phyloP scores from a whole-genome alignment of 441 rosid species.

The Populus trichocarpa region DNA sequence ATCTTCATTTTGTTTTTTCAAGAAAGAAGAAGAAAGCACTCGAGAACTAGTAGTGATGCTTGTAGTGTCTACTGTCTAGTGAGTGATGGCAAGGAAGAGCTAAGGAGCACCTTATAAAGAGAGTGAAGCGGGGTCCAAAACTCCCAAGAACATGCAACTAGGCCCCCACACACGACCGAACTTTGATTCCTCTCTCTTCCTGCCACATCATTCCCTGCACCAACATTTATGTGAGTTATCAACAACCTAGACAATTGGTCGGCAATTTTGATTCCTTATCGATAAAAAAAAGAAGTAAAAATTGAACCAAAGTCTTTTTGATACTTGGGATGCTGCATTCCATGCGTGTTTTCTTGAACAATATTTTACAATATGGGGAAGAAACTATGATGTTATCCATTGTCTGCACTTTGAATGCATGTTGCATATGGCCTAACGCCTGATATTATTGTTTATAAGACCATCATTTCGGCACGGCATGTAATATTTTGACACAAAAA shows the following conservation, averaged over 20 bases:
- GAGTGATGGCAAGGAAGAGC: background rate
- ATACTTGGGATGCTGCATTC: background rate
- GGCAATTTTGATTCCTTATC: constrained; percentile 24
- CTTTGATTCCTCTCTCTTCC: background rate
- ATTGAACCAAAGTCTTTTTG: background rate
- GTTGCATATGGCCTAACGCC: background rate
- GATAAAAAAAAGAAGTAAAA: too few species aligned
- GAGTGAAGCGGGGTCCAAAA: constrained; percentile 12
- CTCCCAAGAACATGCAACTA: constrained; percentile 9
- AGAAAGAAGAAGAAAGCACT: background rate
- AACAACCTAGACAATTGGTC: constrained; percentile 32
- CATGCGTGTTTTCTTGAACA: background rate
- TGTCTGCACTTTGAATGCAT: background rate
- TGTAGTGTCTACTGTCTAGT: background rate
- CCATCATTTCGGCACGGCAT: too few species aligned
- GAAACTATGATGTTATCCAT: background rate
- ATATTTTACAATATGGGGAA: background rate
- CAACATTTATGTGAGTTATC: constrained; percentile 28
- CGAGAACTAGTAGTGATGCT: background rate
- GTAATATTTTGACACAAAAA: too few species aligned
- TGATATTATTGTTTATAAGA: too few species aligned
- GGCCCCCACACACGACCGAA: background rate
- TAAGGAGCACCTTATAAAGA: constrained; percentile 10
- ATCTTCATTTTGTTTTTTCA: constrained; percentile 10
- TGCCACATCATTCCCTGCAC: constrained; percentile 26